Conservation (phyloP, 768 basidiomycete genomes). For the Hortiboletus flavorubellus region DNA sequence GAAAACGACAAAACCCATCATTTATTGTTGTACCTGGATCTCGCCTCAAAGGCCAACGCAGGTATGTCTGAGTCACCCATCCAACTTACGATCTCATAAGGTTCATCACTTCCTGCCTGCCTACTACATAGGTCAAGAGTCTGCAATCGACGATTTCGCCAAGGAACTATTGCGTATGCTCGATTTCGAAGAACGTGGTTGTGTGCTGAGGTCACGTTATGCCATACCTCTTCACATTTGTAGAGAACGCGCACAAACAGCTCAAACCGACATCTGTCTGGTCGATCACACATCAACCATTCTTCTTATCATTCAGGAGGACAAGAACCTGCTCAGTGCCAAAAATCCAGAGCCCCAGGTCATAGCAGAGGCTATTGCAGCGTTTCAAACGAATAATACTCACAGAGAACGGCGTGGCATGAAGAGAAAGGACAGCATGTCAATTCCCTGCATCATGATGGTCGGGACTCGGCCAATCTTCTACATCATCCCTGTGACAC, state of each 20-base stretch:
- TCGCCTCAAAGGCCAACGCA: not conserved
- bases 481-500: too few relatives aligned
- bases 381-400: not conserved
- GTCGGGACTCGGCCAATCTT: too few relatives aligned
- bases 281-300: not conserved
- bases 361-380: not conserved
- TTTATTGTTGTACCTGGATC: not conserved
- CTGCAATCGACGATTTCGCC: not conserved
- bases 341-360: not conserved
- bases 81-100: not conserved
- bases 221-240: not conserved
- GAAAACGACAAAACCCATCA: not conserved
- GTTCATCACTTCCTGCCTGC: not conserved
- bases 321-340: not conserved
- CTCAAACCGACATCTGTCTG: not conserved
- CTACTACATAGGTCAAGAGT: too few relatives aligned
- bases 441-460: too few relatives aligned
- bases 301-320: not conserved
- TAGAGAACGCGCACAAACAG: not conserved
- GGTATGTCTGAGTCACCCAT: too few relatives aligned
- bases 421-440: not conserved
- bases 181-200: not conserved
- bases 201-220: not conserved
- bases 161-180: not conserved
- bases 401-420: not conserved